phyloP scores from a whole-genome alignment of 148 eudicot species.

The Nyssa sinensis region DNA sequence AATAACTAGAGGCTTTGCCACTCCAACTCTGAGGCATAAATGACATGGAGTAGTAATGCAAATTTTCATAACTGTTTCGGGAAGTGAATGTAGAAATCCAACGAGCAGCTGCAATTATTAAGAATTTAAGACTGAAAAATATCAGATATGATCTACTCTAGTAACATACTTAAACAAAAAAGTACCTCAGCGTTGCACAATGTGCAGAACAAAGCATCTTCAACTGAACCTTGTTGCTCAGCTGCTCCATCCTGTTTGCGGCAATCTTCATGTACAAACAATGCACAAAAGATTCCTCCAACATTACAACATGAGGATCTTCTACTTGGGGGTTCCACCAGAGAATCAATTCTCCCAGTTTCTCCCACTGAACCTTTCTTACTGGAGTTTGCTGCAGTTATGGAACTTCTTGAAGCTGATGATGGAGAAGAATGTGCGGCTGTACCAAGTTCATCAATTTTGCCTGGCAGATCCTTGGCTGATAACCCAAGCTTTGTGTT shows the following conservation, averaged over 20 bases:
- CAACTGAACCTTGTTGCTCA: conserved; percentile 58
- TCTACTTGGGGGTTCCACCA: conserved; percentile 24
- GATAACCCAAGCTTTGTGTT: conserved; percentile 35
- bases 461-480: conserved; percentile 36
- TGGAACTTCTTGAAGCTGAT: conserved; percentile 69
- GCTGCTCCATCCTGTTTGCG: conserved; percentile 51
- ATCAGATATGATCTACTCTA: not conserved
- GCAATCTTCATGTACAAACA: conserved; percentile 85
- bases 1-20: too few relatives aligned
- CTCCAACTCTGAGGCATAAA: not conserved
- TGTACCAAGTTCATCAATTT: conserved; percentile 48
- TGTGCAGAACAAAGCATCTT: conserved; percentile 92
- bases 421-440: conserved; percentile 64
- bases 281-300: conserved; percentile 61
- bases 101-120: not conserved
- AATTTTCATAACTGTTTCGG: not conserved
- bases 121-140: not conserved
- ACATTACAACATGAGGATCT: conserved; percentile 39
- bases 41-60: not conserved
- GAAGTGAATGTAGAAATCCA: not conserved
- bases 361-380: conserved; percentile 59
- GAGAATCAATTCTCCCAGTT: conserved; percentile 31
- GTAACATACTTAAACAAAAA: not conserved
- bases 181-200: conserved; percentile 88
- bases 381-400: conserved; percentile 65